A percentile compares a stretch with the other conserved stretches of the same genome.
phyloP scores from a whole-genome alignment of 306 rosid genomes.

The Cucurbita pepo region DNA sequence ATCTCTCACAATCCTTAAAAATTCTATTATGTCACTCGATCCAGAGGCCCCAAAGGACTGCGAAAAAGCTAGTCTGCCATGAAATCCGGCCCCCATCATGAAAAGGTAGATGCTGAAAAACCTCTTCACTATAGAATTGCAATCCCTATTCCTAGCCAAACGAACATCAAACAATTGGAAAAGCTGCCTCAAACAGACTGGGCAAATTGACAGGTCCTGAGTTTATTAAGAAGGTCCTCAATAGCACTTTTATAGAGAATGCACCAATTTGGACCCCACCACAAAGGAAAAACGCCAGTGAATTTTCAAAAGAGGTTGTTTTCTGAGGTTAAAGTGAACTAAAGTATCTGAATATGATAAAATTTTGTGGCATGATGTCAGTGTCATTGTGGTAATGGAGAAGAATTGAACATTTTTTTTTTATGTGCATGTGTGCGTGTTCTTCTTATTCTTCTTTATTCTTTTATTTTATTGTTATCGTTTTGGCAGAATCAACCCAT shows the following conservation, averaged over 20 bases:
- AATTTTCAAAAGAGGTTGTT: not conserved
- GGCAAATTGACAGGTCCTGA: not conserved
- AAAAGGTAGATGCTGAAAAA: not conserved
- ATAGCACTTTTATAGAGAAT: not conserved
- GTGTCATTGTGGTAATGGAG: not conserved
- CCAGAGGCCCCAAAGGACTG: not conserved
- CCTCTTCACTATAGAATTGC: not conserved
- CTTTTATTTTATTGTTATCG: not conserved
- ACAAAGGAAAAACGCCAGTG: not conserved
- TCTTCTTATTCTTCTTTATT: not conserved
- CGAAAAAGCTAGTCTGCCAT: not conserved
- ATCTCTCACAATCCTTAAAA: not conserved
- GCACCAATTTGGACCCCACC: not conserved
- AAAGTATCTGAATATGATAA: not conserved
- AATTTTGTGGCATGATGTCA: not conserved
- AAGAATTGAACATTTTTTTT: not conserved
- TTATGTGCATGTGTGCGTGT: not conserved
- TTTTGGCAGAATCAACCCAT: constrained; percentile 70
- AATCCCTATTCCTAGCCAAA: not conserved
- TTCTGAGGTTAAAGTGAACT: not conserved
- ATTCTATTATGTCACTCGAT: not conserved
- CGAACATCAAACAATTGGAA: not conserved
- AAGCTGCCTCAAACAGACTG: not conserved
- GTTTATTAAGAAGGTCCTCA: not conserved
- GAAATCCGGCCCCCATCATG: not conserved